These are phyloP conservation scores for Coffea canephora DNA, from an alignment of 257 asterid species.

Conservation along the genomic window DNA sequence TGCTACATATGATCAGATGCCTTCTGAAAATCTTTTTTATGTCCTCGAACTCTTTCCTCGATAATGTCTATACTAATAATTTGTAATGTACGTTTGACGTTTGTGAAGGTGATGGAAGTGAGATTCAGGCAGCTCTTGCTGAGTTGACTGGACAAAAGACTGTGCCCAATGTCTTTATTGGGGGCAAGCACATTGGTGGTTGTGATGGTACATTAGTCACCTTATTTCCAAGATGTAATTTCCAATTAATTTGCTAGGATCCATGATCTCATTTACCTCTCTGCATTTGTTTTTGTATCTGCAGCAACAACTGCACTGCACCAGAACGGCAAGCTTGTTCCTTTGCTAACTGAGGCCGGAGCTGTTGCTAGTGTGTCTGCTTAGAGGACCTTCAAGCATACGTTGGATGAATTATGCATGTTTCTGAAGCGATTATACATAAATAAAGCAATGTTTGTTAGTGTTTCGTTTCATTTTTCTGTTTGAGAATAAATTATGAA, in stretches of 20 bases:
- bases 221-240: neutral
- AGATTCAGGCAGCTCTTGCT: constrained; percentile 68
- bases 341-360: constrained; percentile 77
- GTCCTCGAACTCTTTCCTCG: neutral
- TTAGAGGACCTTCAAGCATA: constrained; percentile 23
- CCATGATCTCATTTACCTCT: neutral
- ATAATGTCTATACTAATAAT: neutral
- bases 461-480: neutral
- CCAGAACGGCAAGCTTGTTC: constrained; percentile 65
- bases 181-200: constrained; percentile 92
- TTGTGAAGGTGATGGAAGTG: constrained; percentile 71
- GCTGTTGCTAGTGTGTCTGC: constrained; percentile 54
- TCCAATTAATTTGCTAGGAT: neutral
- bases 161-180: constrained; percentile 83
- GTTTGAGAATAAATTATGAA: neutral
- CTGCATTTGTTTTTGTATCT: neutral
- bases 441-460: neutral
- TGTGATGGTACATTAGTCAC: constrained; percentile 52
- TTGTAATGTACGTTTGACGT: neutral
- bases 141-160: constrained; percentile 77
- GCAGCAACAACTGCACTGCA: constrained; percentile 72
- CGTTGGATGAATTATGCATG: neutral
- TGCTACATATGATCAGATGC: neutral
- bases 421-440: neutral
- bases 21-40: too few species aligned